Base-by-base conservation (phyloP, 208 protist species). In the Wallacemonas sp. region DNA sequence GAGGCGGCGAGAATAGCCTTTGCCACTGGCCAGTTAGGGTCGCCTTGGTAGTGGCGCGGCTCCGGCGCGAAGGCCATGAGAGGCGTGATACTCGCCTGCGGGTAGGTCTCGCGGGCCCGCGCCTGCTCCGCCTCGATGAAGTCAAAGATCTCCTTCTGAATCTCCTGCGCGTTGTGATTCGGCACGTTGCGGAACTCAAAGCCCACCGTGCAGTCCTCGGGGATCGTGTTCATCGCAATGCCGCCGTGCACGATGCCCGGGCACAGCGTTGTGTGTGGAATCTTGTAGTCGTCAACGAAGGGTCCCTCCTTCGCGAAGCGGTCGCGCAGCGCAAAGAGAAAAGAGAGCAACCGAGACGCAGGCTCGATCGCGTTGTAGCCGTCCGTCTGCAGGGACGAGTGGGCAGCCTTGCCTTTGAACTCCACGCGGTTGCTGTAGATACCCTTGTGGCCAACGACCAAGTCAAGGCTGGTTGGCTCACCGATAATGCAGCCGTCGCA, bases 211-310 rank as follows among this genome's bases (percentile, higher is more conserved):
- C 78, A 89, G 21, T 82, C 65, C 24, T 65, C 82, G 4, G 78
- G 82, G 36, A 89, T 76, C 34, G 82, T 83, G 62, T 81, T 84
- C 19, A 70, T 58, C 13, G 74, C 74, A 33, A 70, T 78, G 41
- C 77, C 77, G 39, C 73, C 73, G 1, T 60, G 54, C 50, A 87
- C 76, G 9, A 77, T 21, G 33, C 71, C 71, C 0, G 73, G 68
- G n/a, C 61, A 37, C 54, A 75, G 60, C 22, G 32, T 68, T 1
- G 57, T 27, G 32, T 78, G 81, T 3, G 50, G 57, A 36, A 67
- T 71, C 1, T 57, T 24, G 59, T 77, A 83, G 39, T 54, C 21
- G 6, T 39, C 36, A 29, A 73, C 54, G 37, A 74, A 79, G 26
- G 72, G 76, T 3, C 76, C 76, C 19, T 61, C 63, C 5, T 30